Base-by-base conservation (phyloP, 2,329 filamentous ascomycete genomes). In the Capronia coronata region DNA sequence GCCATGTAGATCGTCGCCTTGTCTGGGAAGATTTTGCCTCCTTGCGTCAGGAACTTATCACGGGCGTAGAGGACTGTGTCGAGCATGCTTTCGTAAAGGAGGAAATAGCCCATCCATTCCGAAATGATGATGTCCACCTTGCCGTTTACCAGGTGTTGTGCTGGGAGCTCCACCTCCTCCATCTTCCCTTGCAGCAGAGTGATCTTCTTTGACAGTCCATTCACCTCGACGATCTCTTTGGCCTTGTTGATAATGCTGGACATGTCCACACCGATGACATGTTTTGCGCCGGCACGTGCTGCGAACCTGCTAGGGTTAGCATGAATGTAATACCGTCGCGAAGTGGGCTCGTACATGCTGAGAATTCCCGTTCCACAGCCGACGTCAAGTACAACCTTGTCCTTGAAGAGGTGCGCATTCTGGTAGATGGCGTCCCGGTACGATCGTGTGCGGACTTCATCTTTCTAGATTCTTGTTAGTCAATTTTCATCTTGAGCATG, bases 61-160 rank as follows among this genome's bases (percentile, higher is more conserved):
- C 93, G 84, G 21, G 93, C 93, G 67, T 96, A 97, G 52, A 98
- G 79, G 43, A 98, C 93, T 25, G 93, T 98, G 74, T 98, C 93
- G 65, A 98, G 73, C 93, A 98, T 98, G 80, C 81, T 87, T 81
- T 98, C 93, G 73, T 98, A 98, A 54, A 98, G 82, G 46, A 98
- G 75, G 76, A 97, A 97, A 75, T 98, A 98, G 27, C 93, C 93
- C 93, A 98, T 98, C 93, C 93, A 98, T 76, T 98, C 93, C 1
- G 91, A 97, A 68, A 98, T 94, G 73, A 98, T 98, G 68, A 98
- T 98, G 67, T 98, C 93, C 59, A 98, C 93, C 73, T 97, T 87
- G 8, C 60, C 60, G 23, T 56, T 45, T n/a, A 49, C 50, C 43
- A 62, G 49, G 23, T 59, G 50, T 64, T 88, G 85, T 71, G 86